These are phyloP conservation scores for Phytophthora uliginosa DNA, from an alignment of 352 stramenopile genomes.

Conservation along the genomic window DNA sequence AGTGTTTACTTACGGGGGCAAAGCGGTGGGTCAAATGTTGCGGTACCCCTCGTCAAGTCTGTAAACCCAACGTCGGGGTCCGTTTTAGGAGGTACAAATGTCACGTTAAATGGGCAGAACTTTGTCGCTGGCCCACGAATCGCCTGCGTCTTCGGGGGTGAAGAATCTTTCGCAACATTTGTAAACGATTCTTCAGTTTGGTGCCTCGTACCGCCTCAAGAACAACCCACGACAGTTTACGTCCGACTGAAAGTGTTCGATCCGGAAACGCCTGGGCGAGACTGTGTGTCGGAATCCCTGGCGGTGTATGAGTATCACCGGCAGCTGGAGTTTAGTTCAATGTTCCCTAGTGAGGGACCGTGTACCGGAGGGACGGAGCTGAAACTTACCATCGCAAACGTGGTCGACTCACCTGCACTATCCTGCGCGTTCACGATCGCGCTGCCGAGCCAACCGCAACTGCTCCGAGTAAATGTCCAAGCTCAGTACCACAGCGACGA, in stretches of 20 bases:
- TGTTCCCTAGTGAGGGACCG: conserved; percentile 49
- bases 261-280: conserved; percentile 15
- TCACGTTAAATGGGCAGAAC: conserved; percentile 45
- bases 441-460: conserved; percentile 28
- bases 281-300: conserved; percentile 38
- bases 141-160: conserved; percentile 49
- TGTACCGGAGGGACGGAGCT: conserved; percentile 43
- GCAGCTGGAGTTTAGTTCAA: conserved; percentile 29
- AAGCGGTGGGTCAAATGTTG: conserved; percentile 18
- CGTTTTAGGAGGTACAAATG: conserved; percentile 43
- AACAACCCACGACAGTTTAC: conserved; percentile 28
- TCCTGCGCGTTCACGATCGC: conserved; percentile 49
- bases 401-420: conserved; percentile 37
- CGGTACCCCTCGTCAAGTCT: conserved; percentile 36
- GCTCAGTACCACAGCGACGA: conserved; percentile 35
- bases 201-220: conserved; percentile 45
- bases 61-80: conserved; percentile 38
- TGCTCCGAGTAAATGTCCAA: conserved; percentile 15
- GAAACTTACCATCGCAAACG: conserved; percentile 29
- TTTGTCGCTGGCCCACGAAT: conserved; percentile 43
- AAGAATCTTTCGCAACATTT: conserved; percentile 43
- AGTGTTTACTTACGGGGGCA: not conserved
- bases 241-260: conserved; percentile 43
- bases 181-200: conserved; percentile 29
- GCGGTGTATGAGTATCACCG: conserved; percentile 49